Conservation (phyloP, 495 filamentous ascomycete species). For the Penicillium canescens region DNA sequence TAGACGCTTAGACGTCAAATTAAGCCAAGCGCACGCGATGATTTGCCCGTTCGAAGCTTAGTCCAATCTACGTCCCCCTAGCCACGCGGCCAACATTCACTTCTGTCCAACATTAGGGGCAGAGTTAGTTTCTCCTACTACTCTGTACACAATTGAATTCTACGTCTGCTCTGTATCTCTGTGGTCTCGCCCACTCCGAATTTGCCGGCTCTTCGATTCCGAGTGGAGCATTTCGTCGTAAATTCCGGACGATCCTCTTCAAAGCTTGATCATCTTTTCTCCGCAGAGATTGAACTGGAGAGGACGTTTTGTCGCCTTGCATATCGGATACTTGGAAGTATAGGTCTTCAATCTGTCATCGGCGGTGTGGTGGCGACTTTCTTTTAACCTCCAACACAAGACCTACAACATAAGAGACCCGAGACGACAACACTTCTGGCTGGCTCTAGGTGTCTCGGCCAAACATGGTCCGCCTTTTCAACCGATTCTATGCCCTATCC, state of each 20-base stretch:
- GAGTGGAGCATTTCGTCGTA: conserved; percentile 8
- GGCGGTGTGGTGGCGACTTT: neutral
- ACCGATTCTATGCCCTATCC: conserved; percentile 36
- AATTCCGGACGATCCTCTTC: neutral
- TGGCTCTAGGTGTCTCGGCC: neutral
- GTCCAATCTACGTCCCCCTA: neutral
- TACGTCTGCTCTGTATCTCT: neutral
- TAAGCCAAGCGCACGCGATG: neutral
- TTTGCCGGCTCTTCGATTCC: conserved; percentile 6
- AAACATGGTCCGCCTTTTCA: conserved; percentile 30
- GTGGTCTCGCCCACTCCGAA: conserved; percentile 9
- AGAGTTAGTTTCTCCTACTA: neutral
- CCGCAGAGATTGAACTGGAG: neutral
- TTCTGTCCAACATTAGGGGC: neutral
- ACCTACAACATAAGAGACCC: neutral
- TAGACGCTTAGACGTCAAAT: neutral
- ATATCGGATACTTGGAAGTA: neutral
- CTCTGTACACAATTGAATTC: neutral
- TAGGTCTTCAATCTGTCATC: neutral
- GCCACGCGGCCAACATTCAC: conserved; percentile 3
- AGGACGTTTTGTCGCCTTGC: neutral
- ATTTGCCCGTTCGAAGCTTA: neutral
- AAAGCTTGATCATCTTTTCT: neutral
- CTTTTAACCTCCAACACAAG: neutral
- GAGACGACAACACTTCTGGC: neutral